Percentiles rank a stretch among this genome's conserved stretches.
Evolutionary conservation across 768 basidiomycete genomes (phyloP).

Genomic region (Albatrellus ellisii): DNA sequence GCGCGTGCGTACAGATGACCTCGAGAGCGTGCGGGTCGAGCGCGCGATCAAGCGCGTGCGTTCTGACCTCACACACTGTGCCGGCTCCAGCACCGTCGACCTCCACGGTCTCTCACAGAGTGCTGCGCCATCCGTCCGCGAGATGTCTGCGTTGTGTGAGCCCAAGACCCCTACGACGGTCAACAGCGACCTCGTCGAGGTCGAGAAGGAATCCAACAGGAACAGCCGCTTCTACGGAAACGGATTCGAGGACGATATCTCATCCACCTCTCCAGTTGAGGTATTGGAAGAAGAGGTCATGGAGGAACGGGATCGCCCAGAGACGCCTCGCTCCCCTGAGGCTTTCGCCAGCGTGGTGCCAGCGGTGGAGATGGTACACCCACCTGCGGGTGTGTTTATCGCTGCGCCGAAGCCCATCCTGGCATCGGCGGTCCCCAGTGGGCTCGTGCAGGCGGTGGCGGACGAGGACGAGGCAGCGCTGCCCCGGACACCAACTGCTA

Average conservation of each 20-base stretch:
- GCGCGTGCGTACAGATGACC: conserved; percentile 72
- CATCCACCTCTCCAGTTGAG: conserved; percentile 7
- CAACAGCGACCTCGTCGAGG: conserved; percentile 4
- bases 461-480: background rate
- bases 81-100: conserved; percentile 19
- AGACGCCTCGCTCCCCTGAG: conserved; percentile 4
- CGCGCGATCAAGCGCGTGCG: conserved; percentile 80
- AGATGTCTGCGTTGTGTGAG: too few relatives aligned
- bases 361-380: too few relatives aligned
- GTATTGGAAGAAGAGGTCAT: conserved; percentile 5
- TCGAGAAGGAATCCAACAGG: background rate
- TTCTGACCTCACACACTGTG: conserved; percentile 65
- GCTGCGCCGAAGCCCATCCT: too few relatives aligned
- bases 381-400: too few relatives aligned
- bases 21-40: conserved; percentile 79
- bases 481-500: background rate
- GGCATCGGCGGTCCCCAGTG: too few relatives aligned
- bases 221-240: conserved; percentile 13
- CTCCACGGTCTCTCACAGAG: conserved; percentile 11
- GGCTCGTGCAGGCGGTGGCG: background rate
- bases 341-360: conserved; percentile 5
- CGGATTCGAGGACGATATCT: conserved; percentile 17
- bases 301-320: conserved; percentile 3
- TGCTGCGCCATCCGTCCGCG: conserved; percentile 4
- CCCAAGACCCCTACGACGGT: too few relatives aligned